phyloP scores from a whole-genome alignment of 139 green algal species.

The Zygnema circumcarinatum region DNA sequence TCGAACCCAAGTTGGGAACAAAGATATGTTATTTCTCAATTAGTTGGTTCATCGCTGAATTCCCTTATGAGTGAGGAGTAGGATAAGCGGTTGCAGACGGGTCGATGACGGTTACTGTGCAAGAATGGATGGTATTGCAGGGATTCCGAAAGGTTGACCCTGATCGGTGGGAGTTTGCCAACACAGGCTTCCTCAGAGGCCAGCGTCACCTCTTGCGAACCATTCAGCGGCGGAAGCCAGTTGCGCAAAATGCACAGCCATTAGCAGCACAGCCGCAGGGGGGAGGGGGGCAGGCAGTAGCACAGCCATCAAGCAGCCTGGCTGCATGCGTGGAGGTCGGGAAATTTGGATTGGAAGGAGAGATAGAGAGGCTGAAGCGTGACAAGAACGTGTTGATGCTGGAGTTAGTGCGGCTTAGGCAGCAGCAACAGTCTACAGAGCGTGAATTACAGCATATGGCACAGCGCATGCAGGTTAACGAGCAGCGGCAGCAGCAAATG shows the following conservation, averaged over 20 bases:
- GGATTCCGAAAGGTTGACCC: constrained; percentile 95
- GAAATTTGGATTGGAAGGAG: constrained; percentile 53
- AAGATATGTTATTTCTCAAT: too few species aligned
- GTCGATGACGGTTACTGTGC: too few species aligned
- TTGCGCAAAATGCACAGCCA: neutral
- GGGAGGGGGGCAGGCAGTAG: neutral
- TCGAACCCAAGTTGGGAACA: too few species aligned
- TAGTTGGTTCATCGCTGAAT: too few species aligned
- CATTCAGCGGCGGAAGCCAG: constrained; percentile 59
- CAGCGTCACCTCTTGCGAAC: constrained; percentile 50
- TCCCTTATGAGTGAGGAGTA: too few species aligned
- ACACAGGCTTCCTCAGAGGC: constrained; percentile 82
- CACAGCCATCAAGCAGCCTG: neutral
- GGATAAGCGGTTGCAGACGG: too few species aligned
- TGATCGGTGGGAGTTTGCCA: constrained; percentile 97
- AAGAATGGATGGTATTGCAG: constrained; percentile 22
- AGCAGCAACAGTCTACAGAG: constrained; percentile 50
- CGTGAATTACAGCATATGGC: constrained; percentile 35
- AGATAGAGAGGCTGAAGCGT: constrained; percentile 58
- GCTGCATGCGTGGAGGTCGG: constrained; percentile 49
- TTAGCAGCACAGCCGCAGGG: neutral
- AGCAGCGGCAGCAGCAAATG: constrained; percentile 61
- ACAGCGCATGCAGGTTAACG: constrained; percentile 23
- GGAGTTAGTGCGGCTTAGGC: constrained; percentile 52
- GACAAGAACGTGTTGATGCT: constrained; percentile 63